phyloP scores from a whole-genome alignment of 1,284 basidiomycete genomes.

The Pseudozyma tsukubaensis region DNA sequence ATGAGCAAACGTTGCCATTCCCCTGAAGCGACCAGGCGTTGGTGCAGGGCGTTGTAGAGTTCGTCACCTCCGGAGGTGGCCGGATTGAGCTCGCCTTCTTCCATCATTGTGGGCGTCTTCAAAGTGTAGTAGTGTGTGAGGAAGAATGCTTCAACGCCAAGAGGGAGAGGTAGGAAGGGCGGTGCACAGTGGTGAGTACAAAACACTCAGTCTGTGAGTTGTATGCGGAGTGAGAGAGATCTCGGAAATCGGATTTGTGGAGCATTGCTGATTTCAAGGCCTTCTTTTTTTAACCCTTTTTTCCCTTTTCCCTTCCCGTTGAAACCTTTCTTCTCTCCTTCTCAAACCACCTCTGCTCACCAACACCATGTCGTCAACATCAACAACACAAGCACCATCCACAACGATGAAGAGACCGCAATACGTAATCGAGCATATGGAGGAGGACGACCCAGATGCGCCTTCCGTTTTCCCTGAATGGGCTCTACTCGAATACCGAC shows the following conservation, averaged over 20 bases:
- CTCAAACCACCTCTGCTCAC: background rate
- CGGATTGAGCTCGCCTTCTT: slow-evolving; percentile 41
- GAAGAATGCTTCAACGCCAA: too few species aligned
- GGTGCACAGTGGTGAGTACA: too few species aligned
- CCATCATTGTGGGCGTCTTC: slow-evolving; percentile 31
- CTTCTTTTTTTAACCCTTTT: slow-evolving; percentile 4
- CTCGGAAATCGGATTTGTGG: slow-evolving; percentile 40
- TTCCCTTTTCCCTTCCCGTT: background rate
- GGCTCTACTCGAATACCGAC: slow-evolving; percentile 72
- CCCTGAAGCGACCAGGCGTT: slow-evolving; percentile 49
- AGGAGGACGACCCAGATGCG: slow-evolving; percentile 64
- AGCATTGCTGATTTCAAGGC: slow-evolving; percentile 6
- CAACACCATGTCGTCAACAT: background rate
- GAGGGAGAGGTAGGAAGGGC: too few species aligned
- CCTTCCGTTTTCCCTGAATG: slow-evolving; percentile 62
- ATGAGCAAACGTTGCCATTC: slow-evolving; percentile 47
- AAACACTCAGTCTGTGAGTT: too few species aligned
- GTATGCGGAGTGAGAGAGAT: background rate
- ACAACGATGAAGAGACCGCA: slow-evolving; percentile 44
- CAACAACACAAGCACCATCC: slow-evolving; percentile 5
- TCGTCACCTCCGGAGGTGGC: slow-evolving; percentile 15
- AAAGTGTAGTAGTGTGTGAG: too few species aligned
- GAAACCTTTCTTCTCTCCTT: background rate
- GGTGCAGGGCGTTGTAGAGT: slow-evolving; percentile 51
- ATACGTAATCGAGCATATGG: slow-evolving; percentile 69